Evolutionary conservation across 371 early-diverging fungal genomes (phyloP), one percentile per base, ranked within the genome.

Genomic region (Mucor lusitanicus): DNA sequence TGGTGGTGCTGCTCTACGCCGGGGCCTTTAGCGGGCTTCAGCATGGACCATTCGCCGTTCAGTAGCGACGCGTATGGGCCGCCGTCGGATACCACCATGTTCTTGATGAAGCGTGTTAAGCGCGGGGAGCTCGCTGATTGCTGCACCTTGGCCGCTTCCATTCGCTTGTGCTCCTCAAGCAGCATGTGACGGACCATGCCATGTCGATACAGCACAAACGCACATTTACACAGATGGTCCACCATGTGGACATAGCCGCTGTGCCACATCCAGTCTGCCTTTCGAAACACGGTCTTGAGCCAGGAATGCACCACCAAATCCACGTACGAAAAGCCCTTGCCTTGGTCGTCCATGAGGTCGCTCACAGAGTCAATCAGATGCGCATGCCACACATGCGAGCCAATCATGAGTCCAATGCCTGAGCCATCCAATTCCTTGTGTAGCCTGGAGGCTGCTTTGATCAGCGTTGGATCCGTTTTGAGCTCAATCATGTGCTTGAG

Each of bases 21-120:
- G 1, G 87, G 84, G 33, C 82, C 70, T 30, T 80, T 82, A 27
- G 78, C 79, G 27, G 82, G 64, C 2, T 84, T 77, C 33, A 76
- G 44, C 61, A 86, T 65, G 0, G 86, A 85, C 86, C 87, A 85
- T 59, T 85, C 85, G 1, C 86, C 87, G 30, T 78, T 75, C 27
- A 88, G 54, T n/a, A 88, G 64, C 42, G 81, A 85, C 2, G 81
- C 68, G 3, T 80, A 81, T 0, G 79, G 67, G 15, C 79, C 82
- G 3, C 85, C 85, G 8, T 44, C 42, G 3, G 59, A 39, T 13
- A 50, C 25, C 15, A 88, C 64, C 56, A 76, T 67, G 61, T 70
- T 74, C 66, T 84, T 71, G 48, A 79, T 66, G 68, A 74, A 56
- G 44, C 78, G 61, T 6, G 72, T 55, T 2, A 72, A 40, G 32